Base-by-base conservation (phyloP, 83 land plant genomes). In the Isoetes engelmannii region DNA sequence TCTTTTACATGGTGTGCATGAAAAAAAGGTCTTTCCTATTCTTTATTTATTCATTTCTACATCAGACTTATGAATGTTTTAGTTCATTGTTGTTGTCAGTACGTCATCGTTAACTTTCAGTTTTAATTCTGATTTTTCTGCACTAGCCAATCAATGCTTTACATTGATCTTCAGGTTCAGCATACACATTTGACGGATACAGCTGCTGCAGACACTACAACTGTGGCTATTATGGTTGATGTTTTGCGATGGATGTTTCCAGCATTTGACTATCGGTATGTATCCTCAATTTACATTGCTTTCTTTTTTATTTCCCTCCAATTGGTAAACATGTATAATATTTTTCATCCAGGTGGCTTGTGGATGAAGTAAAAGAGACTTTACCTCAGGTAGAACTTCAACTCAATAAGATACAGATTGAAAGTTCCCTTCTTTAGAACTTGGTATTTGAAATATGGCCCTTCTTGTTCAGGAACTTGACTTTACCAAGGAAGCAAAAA, bases 181-280 rank as follows among this genome's bases (percentile, higher is more conserved):
- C 97, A 92, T 73, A 82, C 83, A 74, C 97, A 92, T 73, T 74
- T 92, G 78, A 92, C 97, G 15, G 92, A 92, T 74, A 86, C 97
- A 51, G 97, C 97, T 4, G 80, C 75, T 78, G 85, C 83, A 66
- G 97, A 92, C 76, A 80, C 82, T 72, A 95, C 95, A 6, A 89
- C 87, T 50, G 97, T 89, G 60, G 84, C 75, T 21, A 65, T 89
- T 8, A 67, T 92, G 43, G 91, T 89, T 45, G 89, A 80, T 80
- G 49, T 80, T 37, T 68, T 92, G 28, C 79, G 87, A 56, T 70
- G 86, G 78, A n/a, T 82, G 65, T 89, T 92, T 67, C 97, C 97
- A 20, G 69, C 85, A 63, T 83, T 89, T 82, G 92, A 92, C 74
- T 92, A 92, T 68, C 80, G 97, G 97, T 92, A 47, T 47, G 53